Evolutionary conservation across 2,329 filamentous ascomycete species (phyloP).

Genomic region (Penicillium sclerotiorum): DNA sequence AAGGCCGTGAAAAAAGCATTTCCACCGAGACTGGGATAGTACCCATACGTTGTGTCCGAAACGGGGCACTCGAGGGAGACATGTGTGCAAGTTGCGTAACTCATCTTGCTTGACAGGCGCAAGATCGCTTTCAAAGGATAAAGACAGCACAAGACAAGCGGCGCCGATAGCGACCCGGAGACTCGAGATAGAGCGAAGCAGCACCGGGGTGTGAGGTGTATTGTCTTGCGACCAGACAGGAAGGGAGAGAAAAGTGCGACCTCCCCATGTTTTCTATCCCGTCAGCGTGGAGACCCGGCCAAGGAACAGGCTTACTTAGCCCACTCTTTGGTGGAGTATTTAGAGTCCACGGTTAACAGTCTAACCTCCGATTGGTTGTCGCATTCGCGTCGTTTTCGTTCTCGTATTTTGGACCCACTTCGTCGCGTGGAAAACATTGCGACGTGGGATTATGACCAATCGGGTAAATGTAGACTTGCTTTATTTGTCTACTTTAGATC

Average conservation of each 20-base stretch:
- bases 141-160: not conserved
- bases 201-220: not conserved
- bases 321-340: slow-evolving; percentile 3
- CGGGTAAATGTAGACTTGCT: slow-evolving; percentile 16
- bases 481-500: no score
- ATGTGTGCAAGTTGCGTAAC: slow-evolving; percentile 35
- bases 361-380: not conserved
- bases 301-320: slow-evolving; percentile 6
- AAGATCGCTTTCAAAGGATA: not conserved
- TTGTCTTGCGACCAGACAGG: not conserved
- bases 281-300: slow-evolving; percentile 1
- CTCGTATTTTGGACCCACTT: slow-evolving; percentile 19
- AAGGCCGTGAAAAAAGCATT: slow-evolving; percentile 57
- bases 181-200: no score
- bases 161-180: no score
- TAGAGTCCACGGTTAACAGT: not conserved
- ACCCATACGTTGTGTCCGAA: slow-evolving; percentile 55
- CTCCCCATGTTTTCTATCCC: not conserved
- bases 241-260: not conserved
- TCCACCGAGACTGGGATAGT: slow-evolving; percentile 54
- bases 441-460: slow-evolving; percentile 1
- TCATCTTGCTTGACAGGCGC: slow-evolving; percentile 13
- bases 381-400: slow-evolving; percentile 14
- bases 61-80: slow-evolving; percentile 47
- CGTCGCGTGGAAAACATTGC: not conserved